Evolutionary conservation across 1,139 yeast genomes (phyloP).

Genomic region (Scheffersomyces cryptocercus): DNA sequence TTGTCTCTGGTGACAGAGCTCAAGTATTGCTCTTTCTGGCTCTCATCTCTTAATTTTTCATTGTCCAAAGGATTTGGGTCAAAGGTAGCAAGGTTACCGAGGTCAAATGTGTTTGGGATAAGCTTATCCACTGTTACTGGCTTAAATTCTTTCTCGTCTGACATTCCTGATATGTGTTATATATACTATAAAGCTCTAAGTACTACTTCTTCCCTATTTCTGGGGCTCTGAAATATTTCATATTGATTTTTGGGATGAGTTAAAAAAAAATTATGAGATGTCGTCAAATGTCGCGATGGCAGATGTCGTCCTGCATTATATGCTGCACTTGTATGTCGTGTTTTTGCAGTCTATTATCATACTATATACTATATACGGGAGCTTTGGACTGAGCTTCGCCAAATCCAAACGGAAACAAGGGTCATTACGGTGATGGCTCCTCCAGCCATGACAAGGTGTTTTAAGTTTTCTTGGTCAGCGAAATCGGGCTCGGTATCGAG

Average conservation of each 20-base stretch:
- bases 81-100: conserved; percentile 85
- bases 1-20: conserved; percentile 83
- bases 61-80: conserved; percentile 82
- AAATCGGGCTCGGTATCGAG: conserved; percentile 67
- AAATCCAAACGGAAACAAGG: conserved; percentile 59
- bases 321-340: too few species aligned
- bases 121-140: conserved; percentile 88
- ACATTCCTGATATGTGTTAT: conserved; percentile 13
- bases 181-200: too few species aligned
- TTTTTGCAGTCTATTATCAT: not conserved
- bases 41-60: conserved; percentile 49
- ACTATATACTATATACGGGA: conserved; percentile 10
- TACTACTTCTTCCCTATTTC: too few species aligned
- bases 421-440: conserved; percentile 68
- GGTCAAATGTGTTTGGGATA: conserved; percentile 80
- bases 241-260: not conserved
- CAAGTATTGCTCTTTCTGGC: conserved; percentile 64
- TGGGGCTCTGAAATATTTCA: too few species aligned
- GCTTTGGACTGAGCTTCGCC: conserved; percentile 47
- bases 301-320: not conserved
- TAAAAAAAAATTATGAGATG: not conserved
- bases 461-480: conserved; percentile 44
- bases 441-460: conserved; percentile 57
- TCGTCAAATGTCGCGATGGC: not conserved
- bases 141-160: conserved; percentile 39